phyloP scores from a whole-genome alignment of 768 basidiomycete species.

The Tylopilus vinaceipallidus region DNA sequence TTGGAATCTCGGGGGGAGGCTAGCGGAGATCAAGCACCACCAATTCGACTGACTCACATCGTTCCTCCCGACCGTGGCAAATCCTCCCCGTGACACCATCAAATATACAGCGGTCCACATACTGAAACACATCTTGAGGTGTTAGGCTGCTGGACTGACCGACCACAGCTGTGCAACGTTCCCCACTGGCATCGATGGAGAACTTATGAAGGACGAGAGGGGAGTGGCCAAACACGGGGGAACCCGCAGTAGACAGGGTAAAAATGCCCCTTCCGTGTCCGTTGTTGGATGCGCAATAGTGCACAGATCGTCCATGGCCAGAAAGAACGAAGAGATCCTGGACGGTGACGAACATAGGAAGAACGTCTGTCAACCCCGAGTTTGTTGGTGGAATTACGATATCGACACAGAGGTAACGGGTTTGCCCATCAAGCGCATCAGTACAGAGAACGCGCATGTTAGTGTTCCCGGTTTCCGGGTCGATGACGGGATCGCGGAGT shows the following conservation, averaged over 20 bases:
- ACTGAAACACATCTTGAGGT: conserved; percentile 5
- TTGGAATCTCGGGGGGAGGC: background rate
- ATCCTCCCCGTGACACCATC: conserved; percentile 22
- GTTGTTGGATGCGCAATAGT: conserved; percentile 11
- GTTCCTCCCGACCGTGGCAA: conserved; percentile 4
- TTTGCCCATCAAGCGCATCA: background rate
- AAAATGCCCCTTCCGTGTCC: conserved; percentile 17
- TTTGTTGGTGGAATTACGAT: conserved; percentile 9
- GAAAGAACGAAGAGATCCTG: conserved; percentile 20
- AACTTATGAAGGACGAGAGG: conserved; percentile 16
- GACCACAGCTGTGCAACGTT: conserved; percentile 8
- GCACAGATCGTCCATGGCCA: conserved; percentile 1
- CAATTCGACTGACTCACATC: conserved; percentile 4
- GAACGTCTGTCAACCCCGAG: background rate
- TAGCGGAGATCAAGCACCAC: conserved; percentile 16
- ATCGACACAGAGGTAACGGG: conserved; percentile 15
- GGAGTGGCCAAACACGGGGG: background rate
- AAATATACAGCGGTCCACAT: conserved; percentile 5
- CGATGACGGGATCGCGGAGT: conserved; percentile 15
- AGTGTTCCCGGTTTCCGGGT: conserved; percentile 11
- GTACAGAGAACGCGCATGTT: conserved; percentile 13
- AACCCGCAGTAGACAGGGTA: conserved; percentile 4
- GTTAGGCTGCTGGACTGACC: conserved; percentile 13
- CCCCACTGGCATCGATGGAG: conserved; percentile 19
- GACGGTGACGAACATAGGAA: conserved; percentile 11